Evolutionary conservation across 371 early-diverging fungal species (phyloP).

Genomic region (Rhizopus delemar): DNA sequence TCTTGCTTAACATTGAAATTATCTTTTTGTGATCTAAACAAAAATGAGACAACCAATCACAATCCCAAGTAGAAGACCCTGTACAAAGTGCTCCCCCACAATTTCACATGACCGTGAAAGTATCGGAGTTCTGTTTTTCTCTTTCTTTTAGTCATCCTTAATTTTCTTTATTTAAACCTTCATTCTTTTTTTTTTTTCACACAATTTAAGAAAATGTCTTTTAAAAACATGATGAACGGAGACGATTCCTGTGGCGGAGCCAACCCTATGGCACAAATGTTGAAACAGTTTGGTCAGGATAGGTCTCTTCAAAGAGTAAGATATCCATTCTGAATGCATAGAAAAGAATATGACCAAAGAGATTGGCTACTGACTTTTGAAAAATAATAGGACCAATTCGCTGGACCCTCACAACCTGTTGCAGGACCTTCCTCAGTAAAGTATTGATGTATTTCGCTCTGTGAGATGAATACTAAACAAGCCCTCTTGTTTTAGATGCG

Average conservation of each 20-base stretch:
- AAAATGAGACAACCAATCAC: not conserved
- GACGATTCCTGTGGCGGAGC: constrained; percentile 60
- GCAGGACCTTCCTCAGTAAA: constrained; percentile 42
- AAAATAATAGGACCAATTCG: constrained; percentile 39
- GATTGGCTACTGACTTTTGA: not conserved
- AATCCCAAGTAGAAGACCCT: no score
- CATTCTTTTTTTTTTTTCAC: not conserved
- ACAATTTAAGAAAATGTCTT: constrained; percentile 9
- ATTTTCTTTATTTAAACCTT: not conserved
- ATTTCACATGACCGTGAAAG: constrained; percentile 3
- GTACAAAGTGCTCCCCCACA: not conserved
- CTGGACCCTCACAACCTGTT: constrained; percentile 30
- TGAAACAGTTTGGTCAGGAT: constrained; percentile 59
- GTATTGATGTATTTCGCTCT: not conserved
- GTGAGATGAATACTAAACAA: no score
- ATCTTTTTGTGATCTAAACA: not conserved
- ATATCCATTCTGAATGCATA: not conserved
- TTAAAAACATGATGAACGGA: constrained; percentile 44
- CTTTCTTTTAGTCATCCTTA: constrained; percentile 2
- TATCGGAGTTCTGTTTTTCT: not conserved
- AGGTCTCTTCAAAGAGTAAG: constrained; percentile 54
- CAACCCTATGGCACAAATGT: constrained; percentile 61
- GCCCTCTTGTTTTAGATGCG: constrained; percentile 19
- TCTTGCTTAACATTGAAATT: no score
- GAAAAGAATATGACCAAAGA: not conserved